These are phyloP conservation scores for Ambrosiella beaveri DNA, from an alignment of 2,329 filamentous ascomycete genomes.

Conservation along the genomic window DNA sequence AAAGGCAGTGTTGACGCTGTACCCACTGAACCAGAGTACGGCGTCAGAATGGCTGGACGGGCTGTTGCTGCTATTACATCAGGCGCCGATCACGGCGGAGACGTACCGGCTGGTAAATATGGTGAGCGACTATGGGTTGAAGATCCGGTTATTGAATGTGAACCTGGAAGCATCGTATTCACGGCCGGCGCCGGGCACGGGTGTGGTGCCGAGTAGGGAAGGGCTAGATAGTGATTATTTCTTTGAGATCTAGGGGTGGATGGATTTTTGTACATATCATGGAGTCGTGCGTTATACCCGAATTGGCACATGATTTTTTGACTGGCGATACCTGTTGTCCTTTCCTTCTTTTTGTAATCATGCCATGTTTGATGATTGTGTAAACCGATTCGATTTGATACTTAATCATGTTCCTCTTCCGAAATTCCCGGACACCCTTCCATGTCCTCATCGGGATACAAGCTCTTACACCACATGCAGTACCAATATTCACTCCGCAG, in stretches of 20 bases:
- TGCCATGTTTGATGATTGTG: too few species aligned
- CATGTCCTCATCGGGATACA: slow-evolving; percentile 56
- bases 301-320: neutral
- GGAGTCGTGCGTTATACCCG: neutral
- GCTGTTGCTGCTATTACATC: slow-evolving; percentile 81
- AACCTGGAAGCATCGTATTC: slow-evolving; percentile 62
- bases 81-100: slow-evolving; percentile 91
- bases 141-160: slow-evolving; percentile 83
- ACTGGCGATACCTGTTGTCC: too few species aligned
- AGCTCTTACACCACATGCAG: slow-evolving; percentile 92
- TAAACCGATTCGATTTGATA: too few species aligned
- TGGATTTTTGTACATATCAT: neutral
- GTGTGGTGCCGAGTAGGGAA: slow-evolving; percentile 63
- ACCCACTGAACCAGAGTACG: slow-evolving; percentile 61
- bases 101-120: slow-evolving; percentile 78
- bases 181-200: slow-evolving; percentile 48
- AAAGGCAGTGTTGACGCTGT: slow-evolving; percentile 61
- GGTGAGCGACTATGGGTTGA: slow-evolving; percentile 78
- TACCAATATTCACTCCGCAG: slow-evolving; percentile 59
- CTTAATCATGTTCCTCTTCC: slow-evolving; percentile 60
- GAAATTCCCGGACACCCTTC: slow-evolving; percentile 76
- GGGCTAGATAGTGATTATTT: slow-evolving; percentile 86
- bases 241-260: slow-evolving; percentile 44
- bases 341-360: too few species aligned
- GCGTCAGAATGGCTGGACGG: slow-evolving; percentile 97